A percentile compares a stretch with the other conserved stretches of the same genome.
These are phyloP conservation scores for Corynespora cassiicola DNA, from an alignment of 2,329 filamentous ascomycete species.

Conservation along the genomic window DNA sequence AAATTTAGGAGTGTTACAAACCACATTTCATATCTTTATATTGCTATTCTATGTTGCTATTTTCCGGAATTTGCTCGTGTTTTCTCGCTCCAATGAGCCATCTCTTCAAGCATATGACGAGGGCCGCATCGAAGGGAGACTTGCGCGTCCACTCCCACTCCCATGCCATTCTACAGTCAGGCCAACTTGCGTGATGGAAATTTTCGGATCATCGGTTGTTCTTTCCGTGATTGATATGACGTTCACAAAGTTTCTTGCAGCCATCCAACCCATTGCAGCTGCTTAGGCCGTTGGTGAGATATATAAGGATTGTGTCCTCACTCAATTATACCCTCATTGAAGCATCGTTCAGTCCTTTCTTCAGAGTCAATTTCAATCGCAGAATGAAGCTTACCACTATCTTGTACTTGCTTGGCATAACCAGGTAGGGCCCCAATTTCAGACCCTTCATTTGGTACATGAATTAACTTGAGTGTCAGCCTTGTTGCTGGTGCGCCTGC, in stretches of 20 bases:
- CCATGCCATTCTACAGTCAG: constrained; percentile 4
- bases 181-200: constrained; percentile 1
- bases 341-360: constrained; percentile 12
- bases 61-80: constrained; percentile 14
- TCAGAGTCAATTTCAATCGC: constrained; percentile 11
- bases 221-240: constrained; percentile 8
- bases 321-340: constrained; percentile 3
- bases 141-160: constrained; percentile 8
- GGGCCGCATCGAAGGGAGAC: too few species aligned
- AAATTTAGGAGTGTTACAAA: constrained; percentile 7
- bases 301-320: neutral
- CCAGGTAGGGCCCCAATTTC: constrained; percentile 18
- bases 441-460: neutral
- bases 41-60: constrained; percentile 17
- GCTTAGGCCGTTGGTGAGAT: neutral
- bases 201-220: constrained; percentile 15
- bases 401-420: constrained; percentile 22
- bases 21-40: constrained; percentile 21
- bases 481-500: constrained; percentile 22
- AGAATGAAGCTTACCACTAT: constrained; percentile 35
- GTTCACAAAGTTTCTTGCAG: neutral
- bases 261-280: constrained; percentile 2
- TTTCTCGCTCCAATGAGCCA: constrained; percentile 5
- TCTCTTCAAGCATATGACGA: too few species aligned
- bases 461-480: constrained; percentile 17